Evolutionary conservation across 257 asterid genomes (phyloP).

Genomic region (Nicotiana benthamiana): DNA sequence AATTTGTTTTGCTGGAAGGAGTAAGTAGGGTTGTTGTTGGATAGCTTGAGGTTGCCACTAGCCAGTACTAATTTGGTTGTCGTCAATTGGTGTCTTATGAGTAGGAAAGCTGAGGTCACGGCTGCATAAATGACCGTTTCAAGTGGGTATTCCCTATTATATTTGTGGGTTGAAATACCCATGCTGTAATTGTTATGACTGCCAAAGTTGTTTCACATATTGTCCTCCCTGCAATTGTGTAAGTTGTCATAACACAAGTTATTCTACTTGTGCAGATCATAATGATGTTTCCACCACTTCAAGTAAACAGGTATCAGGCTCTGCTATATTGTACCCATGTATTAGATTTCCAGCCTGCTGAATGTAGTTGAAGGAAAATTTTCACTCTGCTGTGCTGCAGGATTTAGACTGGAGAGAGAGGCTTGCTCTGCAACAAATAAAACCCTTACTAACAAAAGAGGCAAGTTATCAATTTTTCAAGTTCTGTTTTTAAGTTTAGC

Average conservation of each 20-base stretch:
- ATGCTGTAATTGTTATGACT: background rate
- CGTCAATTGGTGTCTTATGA: background rate
- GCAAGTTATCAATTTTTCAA: constrained; percentile 25
- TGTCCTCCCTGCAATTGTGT: background rate
- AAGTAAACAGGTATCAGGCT: constrained; percentile 44
- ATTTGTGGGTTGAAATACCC: background rate
- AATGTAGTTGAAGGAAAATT: constrained; percentile 9
- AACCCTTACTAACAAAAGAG: constrained; percentile 55
- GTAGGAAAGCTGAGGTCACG: background rate
- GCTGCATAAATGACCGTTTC: background rate
- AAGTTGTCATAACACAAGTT: background rate
- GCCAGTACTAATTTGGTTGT: background rate
- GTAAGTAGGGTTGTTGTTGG: background rate
- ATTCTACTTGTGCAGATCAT: constrained; percentile 38
- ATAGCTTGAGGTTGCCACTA: background rate
- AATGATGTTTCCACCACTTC: constrained; percentile 19
- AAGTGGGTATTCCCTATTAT: background rate
- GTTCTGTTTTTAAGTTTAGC: background rate
- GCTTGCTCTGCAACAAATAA: constrained; percentile 56
- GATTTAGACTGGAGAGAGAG: constrained; percentile 65
- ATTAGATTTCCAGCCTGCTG: constrained; percentile 8
- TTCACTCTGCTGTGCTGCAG: constrained; percentile 26
- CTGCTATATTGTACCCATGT: background rate
- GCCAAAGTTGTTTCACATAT: background rate
- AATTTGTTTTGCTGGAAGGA: background rate